A percentile compares a stretch with the other conserved stretches of the same genome.
Evolutionary conservation across 2,329 filamentous ascomycete genomes (phyloP).

Genomic region (Neoascochyta sp.): DNA sequence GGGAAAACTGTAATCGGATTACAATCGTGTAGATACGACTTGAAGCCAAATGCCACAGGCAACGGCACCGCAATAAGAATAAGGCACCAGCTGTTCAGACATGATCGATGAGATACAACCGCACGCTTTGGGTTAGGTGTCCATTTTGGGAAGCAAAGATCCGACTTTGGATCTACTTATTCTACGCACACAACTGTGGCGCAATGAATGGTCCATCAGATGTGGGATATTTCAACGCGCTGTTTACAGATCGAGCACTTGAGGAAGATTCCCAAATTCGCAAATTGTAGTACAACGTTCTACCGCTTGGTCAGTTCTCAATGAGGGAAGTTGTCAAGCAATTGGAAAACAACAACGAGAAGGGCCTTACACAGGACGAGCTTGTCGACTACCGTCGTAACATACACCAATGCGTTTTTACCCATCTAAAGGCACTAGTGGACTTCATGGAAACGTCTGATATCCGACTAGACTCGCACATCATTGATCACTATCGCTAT

Average conservation of each 20-base stretch:
- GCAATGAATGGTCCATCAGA: no score
- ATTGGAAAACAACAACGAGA: slow-evolving; percentile 1
- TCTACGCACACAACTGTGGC: no score
- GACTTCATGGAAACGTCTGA: neutral
- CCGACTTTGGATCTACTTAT: no score
- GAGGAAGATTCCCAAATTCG: slow-evolving; percentile 1
- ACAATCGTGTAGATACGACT: no score
- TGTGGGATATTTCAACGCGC: no score
- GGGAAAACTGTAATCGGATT: no score
- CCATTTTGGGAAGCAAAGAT: no score
- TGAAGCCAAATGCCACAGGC: no score
- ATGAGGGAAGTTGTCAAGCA: slow-evolving; percentile 1
- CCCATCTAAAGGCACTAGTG: neutral
- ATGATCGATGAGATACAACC: no score
- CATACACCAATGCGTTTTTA: slow-evolving; percentile 1
- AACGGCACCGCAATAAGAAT: no score
- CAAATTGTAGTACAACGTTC: neutral
- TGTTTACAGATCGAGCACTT: slow-evolving; percentile 2
- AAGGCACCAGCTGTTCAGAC: no score
- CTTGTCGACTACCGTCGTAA: slow-evolving; percentile 1
- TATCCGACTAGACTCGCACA: neutral
- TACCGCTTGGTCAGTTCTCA: slow-evolving; percentile 1
- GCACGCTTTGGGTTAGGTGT: no score
- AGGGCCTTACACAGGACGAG: slow-evolving; percentile 1
- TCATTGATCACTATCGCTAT: neutral